Conservation (phyloP, 2,329 filamentous ascomycete species). For the Nothopassalora personata region DNA sequence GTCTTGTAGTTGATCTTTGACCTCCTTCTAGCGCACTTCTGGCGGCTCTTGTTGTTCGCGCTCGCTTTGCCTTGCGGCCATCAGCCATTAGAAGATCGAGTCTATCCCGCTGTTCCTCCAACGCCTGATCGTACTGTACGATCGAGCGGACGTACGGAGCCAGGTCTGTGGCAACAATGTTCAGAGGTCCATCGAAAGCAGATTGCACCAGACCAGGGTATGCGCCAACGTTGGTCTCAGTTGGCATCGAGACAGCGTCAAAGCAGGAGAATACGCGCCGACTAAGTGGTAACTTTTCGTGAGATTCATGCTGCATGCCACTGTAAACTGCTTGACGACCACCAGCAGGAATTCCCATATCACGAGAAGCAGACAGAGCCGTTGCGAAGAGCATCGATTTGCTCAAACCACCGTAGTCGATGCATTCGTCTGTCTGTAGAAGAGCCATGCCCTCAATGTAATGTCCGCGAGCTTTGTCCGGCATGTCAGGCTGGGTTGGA, state of each 20-base stretch:
- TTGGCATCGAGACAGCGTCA: constrained; percentile 45
- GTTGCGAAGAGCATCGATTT: constrained; percentile 31
- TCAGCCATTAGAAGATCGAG: constrained; percentile 60
- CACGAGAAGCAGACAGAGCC: constrained; percentile 21
- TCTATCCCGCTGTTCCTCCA: constrained; percentile 62
- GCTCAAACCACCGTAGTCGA: constrained; percentile 42
- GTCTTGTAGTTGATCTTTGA: constrained; percentile 58
- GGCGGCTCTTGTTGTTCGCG: constrained; percentile 67
- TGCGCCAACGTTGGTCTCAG: constrained; percentile 30
- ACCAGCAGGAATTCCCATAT: not conserved
- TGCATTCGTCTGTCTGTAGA: constrained; percentile 47
- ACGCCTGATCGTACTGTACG: constrained; percentile 64
- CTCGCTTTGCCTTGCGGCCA: constrained; percentile 47
- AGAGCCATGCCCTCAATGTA: constrained; percentile 52
- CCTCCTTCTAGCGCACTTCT: constrained; percentile 68
- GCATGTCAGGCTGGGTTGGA: constrained; percentile 55
- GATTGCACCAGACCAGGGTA: constrained; percentile 57
- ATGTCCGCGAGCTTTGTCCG: constrained; percentile 48
- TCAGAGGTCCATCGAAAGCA: constrained; percentile 67
- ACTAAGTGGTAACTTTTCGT: constrained; percentile 23
- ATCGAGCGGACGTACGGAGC: constrained; percentile 89
- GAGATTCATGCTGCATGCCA: not conserved
- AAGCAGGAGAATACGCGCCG: constrained; percentile 46
- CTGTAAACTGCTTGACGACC: not conserved
- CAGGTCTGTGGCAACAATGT: constrained; percentile 66